Conservation (phyloP, 192 early-diverging fungal genomes). For the Coemansia sp. region DNA sequence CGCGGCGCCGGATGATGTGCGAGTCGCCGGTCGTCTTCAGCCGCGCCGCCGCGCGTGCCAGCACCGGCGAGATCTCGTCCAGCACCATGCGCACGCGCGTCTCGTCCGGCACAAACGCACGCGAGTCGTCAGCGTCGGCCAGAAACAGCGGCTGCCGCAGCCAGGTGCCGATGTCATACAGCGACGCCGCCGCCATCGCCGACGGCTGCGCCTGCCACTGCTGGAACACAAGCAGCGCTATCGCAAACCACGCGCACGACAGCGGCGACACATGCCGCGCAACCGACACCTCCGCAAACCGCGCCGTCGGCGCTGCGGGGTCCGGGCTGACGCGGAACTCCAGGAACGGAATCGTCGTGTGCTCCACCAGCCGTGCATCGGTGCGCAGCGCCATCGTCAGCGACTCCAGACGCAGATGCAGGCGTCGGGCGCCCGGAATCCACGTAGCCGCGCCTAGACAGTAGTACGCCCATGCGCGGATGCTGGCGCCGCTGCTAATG, state of each 20-base stretch:
- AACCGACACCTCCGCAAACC: slow-evolving; percentile 50
- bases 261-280: slow-evolving; percentile 41
- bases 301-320: slow-evolving; percentile 35
- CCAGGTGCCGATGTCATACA: slow-evolving; percentile 38
- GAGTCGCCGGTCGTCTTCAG: slow-evolving; percentile 32
- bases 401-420: slow-evolving; percentile 54
- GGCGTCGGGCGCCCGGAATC: slow-evolving; percentile 46
- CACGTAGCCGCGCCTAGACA: slow-evolving; percentile 52
- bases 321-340: slow-evolving; percentile 56
- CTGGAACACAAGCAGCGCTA: slow-evolving; percentile 41
- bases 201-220: slow-evolving; percentile 55
- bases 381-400: slow-evolving; percentile 48
- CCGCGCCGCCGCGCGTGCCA: slow-evolving; percentile 27
- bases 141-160: slow-evolving; percentile 53
- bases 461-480: slow-evolving; percentile 53
- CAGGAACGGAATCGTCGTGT: slow-evolving; percentile 52
- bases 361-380: slow-evolving; percentile 52
- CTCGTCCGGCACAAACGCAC: slow-evolving; percentile 48
- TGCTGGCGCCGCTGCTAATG: slow-evolving; percentile 24
- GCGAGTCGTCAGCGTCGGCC: slow-evolving; percentile 45
- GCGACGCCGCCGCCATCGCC: slow-evolving; percentile 42
- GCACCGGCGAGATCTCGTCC: slow-evolving; percentile 45
- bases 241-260: slow-evolving; percentile 48
- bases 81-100: slow-evolving; percentile 51
- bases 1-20: slow-evolving; percentile 44